A percentile compares a stretch with the other conserved stretches of the same genome.
phyloP scores from a whole-genome alignment of 176 grass and related monocot species.

The sorghum (Sorghum bicolor) region Sorghum_bicolor_NCBIv3 NC_012875.2:55335501-55336000 shows the following conservation, averaged over 20 bases:
- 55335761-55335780: slow-evolving; percentile 65
- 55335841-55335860: slow-evolving; percentile 4
- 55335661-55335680: slow-evolving; percentile 84
- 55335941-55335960: slow-evolving; percentile 51
- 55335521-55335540: slow-evolving; percentile 58
- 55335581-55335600: slow-evolving; percentile 20
- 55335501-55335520: slow-evolving; percentile 76
- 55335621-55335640: slow-evolving; percentile 74
- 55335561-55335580: slow-evolving; percentile 79
- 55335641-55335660: slow-evolving; percentile 65
- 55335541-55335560: slow-evolving; percentile 70
- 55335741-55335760: slow-evolving; percentile 77
- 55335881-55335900: neutral
- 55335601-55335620: slow-evolving; percentile 49
- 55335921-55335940: slow-evolving; percentile 52
- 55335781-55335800: slow-evolving; percentile 54
- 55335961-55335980: slow-evolving; percentile 64
- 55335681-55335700: slow-evolving; percentile 83
- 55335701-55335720: slow-evolving; percentile 70
- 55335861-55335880: neutral
- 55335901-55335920: slow-evolving; percentile 2
- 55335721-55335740: slow-evolving; percentile 80
- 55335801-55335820: neutral
- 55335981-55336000: slow-evolving; percentile 30
- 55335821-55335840: neutral